Evolutionary conservation across 257 asterid genomes (phyloP).

Genomic region (Coffea eugenioides): DNA sequence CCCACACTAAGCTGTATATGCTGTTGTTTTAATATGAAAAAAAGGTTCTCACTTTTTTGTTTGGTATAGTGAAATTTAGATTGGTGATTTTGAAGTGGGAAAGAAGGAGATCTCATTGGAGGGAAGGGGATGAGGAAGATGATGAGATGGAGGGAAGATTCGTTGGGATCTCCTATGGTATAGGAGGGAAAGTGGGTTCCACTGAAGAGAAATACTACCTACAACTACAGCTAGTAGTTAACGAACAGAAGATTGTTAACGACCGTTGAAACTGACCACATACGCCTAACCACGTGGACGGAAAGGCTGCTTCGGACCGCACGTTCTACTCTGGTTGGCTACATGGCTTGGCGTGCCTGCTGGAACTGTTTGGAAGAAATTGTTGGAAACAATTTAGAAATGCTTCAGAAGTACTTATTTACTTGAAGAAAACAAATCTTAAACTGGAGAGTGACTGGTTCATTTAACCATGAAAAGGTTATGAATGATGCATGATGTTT

Average conservation of each 20-base stretch:
- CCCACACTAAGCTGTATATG: not conserved
- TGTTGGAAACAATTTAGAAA: not conserved
- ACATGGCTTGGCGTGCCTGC: not conserved
- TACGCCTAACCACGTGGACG: slow-evolving; percentile 37
- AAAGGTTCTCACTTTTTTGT: not conserved
- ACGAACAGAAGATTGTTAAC: slow-evolving; percentile 23
- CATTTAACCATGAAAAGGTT: not conserved
- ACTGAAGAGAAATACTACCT: slow-evolving; percentile 14
- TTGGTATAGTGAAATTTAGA: not conserved
- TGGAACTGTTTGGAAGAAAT: not conserved
- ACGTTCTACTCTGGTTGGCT: slow-evolving; percentile 21
- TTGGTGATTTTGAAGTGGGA: slow-evolving; percentile 1
- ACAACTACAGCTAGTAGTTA: no score
- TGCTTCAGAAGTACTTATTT: not conserved
- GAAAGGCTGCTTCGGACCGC: slow-evolving; percentile 43
- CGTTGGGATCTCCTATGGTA: slow-evolving; percentile 53
- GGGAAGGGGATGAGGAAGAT: slow-evolving; percentile 32
- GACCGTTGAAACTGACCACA: slow-evolving; percentile 46
- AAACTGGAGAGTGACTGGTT: not conserved
- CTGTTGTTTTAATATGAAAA: not conserved
- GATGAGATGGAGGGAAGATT: slow-evolving; percentile 52
- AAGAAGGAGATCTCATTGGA: not conserved
- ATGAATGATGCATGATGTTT: not conserved
- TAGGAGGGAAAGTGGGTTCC: slow-evolving; percentile 37
- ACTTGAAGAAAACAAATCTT: not conserved